Base-by-base conservation (phyloP, 2,329 filamentous ascomycete genomes). In the Penicillium sp. region DNA sequence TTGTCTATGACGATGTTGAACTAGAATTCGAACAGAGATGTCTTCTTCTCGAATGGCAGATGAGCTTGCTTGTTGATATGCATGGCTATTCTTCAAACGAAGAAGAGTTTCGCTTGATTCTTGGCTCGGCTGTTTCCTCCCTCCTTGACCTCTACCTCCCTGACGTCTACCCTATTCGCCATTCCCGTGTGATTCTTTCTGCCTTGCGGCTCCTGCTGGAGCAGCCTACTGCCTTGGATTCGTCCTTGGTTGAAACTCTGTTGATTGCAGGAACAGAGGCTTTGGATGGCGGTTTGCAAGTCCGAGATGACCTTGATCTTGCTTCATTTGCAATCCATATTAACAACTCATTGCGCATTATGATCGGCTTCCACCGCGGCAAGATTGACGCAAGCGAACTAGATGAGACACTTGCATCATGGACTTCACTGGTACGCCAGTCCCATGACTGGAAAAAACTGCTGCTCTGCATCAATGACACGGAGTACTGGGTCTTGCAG, bases 401-500 rank as follows among this genome's bases (percentile, higher is more conserved):
- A 6, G 62, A 69, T 19, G 53, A 62, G 4, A 68, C 74, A 0
- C 66, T 77, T 47, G 61, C 71, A 7, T 74, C 69, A 6, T 77
- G 76, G 73, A 65, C 59, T 31, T 65, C 62, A 23, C 76, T 86
- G 50, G 69, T 79, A 29, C 71, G 69, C 46, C 70, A 76, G 27
- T 81, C 83, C 61, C 61, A 71, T 41, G 75, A 78, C 35, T 73
- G 76, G 70, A 65, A 73, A 8, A 70, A 75, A 7, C 62, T 87
- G 19, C 57, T 73, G 15, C 66, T 71, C 13, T 69, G 71, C 15
- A 67, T 88, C n/a, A 81, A 84, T 46, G 79, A 85, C 62, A 64
- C 77, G 8, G 75, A 79, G 19, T 71, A 74, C 46, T 80, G 83
- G 69, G 61, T 83, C 15, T 66, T 77, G 31, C 81, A 85, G 50